A percentile compares a stretch with the other conserved stretches of the same genome.
Conservation (phyloP, 371 early-diverging fungal species). For the Syncephalis plumigaleata region DNA sequence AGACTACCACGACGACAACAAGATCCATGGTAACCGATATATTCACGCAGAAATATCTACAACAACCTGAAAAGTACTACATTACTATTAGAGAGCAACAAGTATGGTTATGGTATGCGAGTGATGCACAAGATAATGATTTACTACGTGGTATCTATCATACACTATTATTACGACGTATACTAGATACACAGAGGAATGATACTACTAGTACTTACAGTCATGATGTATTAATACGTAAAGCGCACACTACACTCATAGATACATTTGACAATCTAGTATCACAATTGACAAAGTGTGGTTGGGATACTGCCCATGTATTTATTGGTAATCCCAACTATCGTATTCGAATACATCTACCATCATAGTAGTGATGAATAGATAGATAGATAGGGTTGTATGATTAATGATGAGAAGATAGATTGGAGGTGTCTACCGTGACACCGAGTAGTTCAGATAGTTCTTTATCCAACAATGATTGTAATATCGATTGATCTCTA, state of each 20-base stretch:
- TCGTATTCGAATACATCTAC: not conserved
- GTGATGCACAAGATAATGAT: constrained; percentile 18
- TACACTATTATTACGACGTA: constrained; percentile 19
- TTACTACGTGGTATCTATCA: constrained; percentile 30
- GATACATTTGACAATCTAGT: constrained; percentile 5
- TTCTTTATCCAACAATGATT: constrained; percentile 4
- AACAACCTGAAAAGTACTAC: constrained; percentile 1
- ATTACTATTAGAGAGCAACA: constrained; percentile 4
- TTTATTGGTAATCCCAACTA: constrained; percentile 2
- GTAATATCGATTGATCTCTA: constrained; percentile 5
- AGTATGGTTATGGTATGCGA: constrained; percentile 28
- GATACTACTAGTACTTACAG: not conserved
- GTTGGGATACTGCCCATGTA: constrained; percentile 5
- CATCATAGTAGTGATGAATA: no score
- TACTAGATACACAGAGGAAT: constrained; percentile 3
- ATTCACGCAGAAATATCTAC: not conserved
- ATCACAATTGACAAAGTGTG: not conserved
- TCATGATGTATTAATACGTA: no score
- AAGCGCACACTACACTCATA: constrained; percentile 2
- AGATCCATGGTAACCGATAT: not conserved
- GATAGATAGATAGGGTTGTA: no score
- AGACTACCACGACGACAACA: not conserved
- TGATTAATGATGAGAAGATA: no score
- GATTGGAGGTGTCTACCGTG: not conserved
- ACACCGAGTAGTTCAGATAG: not conserved